A percentile compares a stretch with the other conserved stretches of the same genome.
Evolutionary conservation across 2,329 filamentous ascomycete species (phyloP).

Genomic region (Sclerotinia sclerotiorum): DNA sequence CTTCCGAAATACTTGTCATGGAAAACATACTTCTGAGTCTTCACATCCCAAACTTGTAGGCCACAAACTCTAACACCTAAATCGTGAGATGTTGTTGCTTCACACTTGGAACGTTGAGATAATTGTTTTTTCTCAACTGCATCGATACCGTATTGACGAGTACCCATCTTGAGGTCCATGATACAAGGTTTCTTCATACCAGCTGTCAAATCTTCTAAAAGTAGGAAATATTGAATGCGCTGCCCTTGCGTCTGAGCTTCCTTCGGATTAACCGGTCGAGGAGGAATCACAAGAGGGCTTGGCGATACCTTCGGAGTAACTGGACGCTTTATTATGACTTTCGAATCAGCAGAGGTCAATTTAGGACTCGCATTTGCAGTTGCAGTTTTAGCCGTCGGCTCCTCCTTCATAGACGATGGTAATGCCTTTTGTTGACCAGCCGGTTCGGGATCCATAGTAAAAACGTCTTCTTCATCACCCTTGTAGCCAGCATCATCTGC

Average conservation of each 20-base stretch:
- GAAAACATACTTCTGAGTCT: conserved; percentile 83
- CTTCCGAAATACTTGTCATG: conserved; percentile 98
- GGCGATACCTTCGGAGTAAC: background rate
- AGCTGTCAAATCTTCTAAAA: conserved; percentile 91
- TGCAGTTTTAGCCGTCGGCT: background rate
- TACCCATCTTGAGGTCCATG: conserved; percentile 98
- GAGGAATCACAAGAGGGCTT: conserved; percentile 30
- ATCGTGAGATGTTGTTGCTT: conserved; percentile 84
- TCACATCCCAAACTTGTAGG: conserved; percentile 92
- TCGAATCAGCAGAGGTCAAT: background rate
- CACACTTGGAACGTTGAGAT: conserved; percentile 91
- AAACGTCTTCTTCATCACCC: conserved; percentile 70
- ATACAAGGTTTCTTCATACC: conserved; percentile 97
- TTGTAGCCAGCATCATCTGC: conserved; percentile 81
- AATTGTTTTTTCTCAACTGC: conserved; percentile 88
- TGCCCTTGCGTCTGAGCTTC: conserved; percentile 66
- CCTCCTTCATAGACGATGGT: background rate
- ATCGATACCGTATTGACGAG: conserved; percentile 92
- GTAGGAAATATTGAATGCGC: conserved; percentile 86
- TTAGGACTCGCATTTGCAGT: background rate
- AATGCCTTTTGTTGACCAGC: conserved; percentile 15
- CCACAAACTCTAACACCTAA: conserved; percentile 93
- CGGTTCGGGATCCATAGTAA: conserved; percentile 59
- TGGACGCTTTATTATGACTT: background rate
- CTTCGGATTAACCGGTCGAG: conserved; percentile 71